Conservation (phyloP, 192 early-diverging fungal species). For the Backusella sp. region DNA sequence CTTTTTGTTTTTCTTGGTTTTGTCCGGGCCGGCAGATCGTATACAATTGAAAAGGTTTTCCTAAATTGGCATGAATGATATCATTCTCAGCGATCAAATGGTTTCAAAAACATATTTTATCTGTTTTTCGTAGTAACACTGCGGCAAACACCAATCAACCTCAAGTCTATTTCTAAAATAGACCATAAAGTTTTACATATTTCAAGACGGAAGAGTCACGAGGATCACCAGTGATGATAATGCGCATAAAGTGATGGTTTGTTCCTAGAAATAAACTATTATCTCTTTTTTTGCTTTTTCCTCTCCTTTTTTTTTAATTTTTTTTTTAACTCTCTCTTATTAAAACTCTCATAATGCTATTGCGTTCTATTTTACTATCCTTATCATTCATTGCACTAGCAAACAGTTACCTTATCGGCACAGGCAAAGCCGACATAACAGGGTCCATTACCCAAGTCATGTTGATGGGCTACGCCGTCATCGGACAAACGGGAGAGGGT, state of each 20-base stretch:
- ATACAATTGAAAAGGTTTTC: too few relatives aligned
- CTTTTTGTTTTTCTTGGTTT: too few relatives aligned
- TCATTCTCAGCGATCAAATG: too few relatives aligned
- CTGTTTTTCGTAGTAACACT: too few relatives aligned
- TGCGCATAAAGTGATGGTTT: not conserved
- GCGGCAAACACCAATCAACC: too few relatives aligned
- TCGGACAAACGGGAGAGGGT: constrained; percentile 25
- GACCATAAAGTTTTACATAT: not conserved
- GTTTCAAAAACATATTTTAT: too few relatives aligned
- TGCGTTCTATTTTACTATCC: not conserved
- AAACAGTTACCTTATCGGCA: constrained; percentile 14
- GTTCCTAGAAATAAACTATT: not conserved
- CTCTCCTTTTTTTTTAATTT: not conserved
- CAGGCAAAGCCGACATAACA: constrained; percentile 34
- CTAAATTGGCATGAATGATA: too few relatives aligned
- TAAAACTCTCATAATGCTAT: not conserved
- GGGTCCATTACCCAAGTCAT: constrained; percentile 25
- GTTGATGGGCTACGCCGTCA: constrained; percentile 38
- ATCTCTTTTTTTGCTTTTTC: not conserved
- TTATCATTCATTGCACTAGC: not conserved
- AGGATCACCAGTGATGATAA: not conserved
- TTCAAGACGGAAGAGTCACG: not conserved
- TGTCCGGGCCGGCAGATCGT: too few relatives aligned
- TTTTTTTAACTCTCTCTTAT: not conserved
- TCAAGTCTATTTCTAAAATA: not conserved